A percentile compares a stretch with the other conserved stretches of the same genome.
phyloP scores from a whole-genome alignment of 495 filamentous ascomycete genomes.

The Cenococcum geophilum region DNA sequence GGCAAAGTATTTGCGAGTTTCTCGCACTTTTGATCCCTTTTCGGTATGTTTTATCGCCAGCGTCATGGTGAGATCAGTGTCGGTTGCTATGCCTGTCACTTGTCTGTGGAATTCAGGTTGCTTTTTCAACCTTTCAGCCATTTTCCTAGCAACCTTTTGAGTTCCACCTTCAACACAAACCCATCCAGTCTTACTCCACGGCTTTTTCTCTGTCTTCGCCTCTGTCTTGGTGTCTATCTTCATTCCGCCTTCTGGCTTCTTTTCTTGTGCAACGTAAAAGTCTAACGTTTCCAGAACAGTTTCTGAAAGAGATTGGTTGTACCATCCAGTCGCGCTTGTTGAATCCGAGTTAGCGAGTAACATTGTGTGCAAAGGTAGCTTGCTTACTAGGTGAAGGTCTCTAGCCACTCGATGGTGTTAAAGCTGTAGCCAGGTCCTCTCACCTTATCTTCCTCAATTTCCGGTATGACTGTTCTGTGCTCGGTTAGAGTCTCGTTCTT shows the following conservation, averaged over 20 bases:
- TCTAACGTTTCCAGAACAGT: neutral
- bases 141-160: slow-evolving; percentile 22
- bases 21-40: neutral
- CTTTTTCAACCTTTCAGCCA: slow-evolving; percentile 9
- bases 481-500: too few relatives aligned
- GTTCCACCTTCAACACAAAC: slow-evolving; percentile 27
- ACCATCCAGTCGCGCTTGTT: slow-evolving; percentile 4
- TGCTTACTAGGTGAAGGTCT: slow-evolving; percentile 19
- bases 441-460: too few relatives aligned
- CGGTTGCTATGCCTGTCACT: neutral
- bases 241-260: too few relatives aligned
- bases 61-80: neutral
- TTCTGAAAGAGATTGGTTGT: slow-evolving; percentile 3
- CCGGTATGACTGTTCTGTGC: too few relatives aligned
- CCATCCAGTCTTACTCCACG: slow-evolving; percentile 16
- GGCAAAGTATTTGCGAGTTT: slow-evolving; percentile 17
- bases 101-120: neutral
- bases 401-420: slow-evolving; percentile 24
- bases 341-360: slow-evolving; percentile 1
- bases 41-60: neutral
- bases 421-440: slow-evolving; percentile 8
- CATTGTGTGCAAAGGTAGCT: neutral
- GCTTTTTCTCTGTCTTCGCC: too few relatives aligned
- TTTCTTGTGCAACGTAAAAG: neutral
- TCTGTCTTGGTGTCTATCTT: too few relatives aligned